Base-by-base conservation (phyloP, 2,329 filamentous ascomycete species). In the Colletotrichum spinosum region DNA sequence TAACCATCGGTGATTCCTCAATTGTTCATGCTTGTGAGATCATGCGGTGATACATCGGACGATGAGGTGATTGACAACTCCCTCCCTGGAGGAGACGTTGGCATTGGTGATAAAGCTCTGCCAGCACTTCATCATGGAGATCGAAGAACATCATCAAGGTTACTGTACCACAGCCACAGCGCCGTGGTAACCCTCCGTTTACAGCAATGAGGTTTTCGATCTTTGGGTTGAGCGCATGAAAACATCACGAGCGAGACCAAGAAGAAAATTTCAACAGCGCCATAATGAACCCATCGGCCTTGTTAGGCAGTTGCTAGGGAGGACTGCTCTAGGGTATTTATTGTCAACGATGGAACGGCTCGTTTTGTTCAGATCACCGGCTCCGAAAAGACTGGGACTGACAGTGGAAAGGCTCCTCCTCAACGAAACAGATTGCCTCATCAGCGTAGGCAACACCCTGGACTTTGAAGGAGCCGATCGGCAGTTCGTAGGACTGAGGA, bases 221-320 rank as follows among this genome's bases (percentile, higher is more conserved):
- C 5, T 25, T 67, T 25, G 3, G 65, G 60, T 35, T 55, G 46
- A 38, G 55, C 51, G 6, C 49, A 46, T 15, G 65, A 67, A 12
- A 48, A 49, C 44, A 60, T 67, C 44, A 64, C 65, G 8, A 52
- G 60, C n/a, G 11, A 53, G 48, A 15, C 42, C 7, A 41, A 50
- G 33, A 37, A 41, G 46, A 35, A 63, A 38, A 50, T 56, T 38
- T 67, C 34, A 2, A 52, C n/a, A 35, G 41, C 50, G 39, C 61
- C 57, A 10, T 67, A 45, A 25, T 61, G 38, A 15, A 55, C n/a
- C 65, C 60, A 7, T 53, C 64, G 25, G 65, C 8, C 49, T 69
- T 10, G 48, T 64, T 5, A 25, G 12, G 50, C 8, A 60, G 54
- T 3, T 54, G 60, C 9, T 42, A 48, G 15, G 38, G 44, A 39